Percentiles rank a stretch among this genome's conserved stretches.
Conservation (phyloP, 306 rosid species). For the Canavalia ensiformis region DNA sequence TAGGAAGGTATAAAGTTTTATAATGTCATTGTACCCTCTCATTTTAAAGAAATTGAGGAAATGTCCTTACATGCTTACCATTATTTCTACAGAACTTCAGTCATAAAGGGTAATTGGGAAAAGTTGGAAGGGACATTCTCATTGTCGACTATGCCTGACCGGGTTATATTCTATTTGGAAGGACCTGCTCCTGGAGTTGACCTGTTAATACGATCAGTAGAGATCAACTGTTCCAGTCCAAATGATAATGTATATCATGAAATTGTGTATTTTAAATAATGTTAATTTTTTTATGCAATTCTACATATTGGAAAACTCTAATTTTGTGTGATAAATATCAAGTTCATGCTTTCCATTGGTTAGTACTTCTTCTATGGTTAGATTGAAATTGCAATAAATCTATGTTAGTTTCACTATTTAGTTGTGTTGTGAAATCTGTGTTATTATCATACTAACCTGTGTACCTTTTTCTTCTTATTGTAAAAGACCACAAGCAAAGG, state of each 20-base stretch:
- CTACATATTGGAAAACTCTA: conserved; percentile 17
- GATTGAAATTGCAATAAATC: conserved; percentile 31
- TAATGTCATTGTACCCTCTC: conserved; percentile 27
- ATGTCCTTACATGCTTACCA: conserved; percentile 26
- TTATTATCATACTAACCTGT: conserved; percentile 17
- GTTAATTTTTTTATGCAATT: conserved; percentile 18
- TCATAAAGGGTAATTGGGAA: conserved; percentile 70
- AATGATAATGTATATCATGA: conserved; percentile 60
- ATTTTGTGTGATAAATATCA: conserved; percentile 21
- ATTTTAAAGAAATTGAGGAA: conserved; percentile 25
- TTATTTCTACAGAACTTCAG: conserved; percentile 72
- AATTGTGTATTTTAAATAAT: conserved; percentile 39
- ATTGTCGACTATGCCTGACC: conserved; percentile 67
- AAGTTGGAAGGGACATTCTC: conserved; percentile 84
- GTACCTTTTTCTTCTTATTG: conserved; percentile 26
- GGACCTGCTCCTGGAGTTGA: conserved; percentile 91
- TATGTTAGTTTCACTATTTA: conserved; percentile 27
- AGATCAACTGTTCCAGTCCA: conserved; percentile 59
- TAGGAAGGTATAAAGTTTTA: conserved; percentile 71
- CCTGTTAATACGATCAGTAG: conserved; percentile 72
- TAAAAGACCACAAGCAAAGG: conserved; percentile 53
- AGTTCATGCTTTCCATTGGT: conserved; percentile 1
- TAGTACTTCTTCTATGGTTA: conserved; percentile 23
- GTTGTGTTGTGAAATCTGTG: conserved; percentile 31
- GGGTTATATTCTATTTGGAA: conserved; percentile 81